phyloP scores from a whole-genome alignment of 805 yeast genomes.

The Cyberlindnera maritima region DNA sequence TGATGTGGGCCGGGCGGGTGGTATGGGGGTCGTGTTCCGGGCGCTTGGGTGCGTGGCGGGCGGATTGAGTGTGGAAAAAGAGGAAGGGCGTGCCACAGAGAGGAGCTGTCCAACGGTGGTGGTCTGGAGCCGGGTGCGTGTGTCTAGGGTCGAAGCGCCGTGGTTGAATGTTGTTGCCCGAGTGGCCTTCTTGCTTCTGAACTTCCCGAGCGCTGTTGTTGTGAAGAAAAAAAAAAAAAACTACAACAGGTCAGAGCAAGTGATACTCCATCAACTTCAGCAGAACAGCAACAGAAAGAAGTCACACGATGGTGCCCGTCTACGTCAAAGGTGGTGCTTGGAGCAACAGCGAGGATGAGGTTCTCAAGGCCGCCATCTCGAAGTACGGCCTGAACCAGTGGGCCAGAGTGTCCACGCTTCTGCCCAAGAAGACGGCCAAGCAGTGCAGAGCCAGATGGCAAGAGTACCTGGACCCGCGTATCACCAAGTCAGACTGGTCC shows the following conservation, averaged over 20 bases:
- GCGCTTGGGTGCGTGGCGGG: neutral
- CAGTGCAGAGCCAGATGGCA: conserved; percentile 94
- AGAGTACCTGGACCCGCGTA: conserved; percentile 78
- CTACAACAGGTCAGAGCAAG: too few species aligned
- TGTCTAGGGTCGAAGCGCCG: too few species aligned
- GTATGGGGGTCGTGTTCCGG: neutral
- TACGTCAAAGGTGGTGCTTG: conserved; percentile 88
- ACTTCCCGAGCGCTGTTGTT: too few species aligned
- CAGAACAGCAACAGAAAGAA: neutral
- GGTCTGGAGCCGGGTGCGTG: too few species aligned
- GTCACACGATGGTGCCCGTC: conserved; percentile 46
- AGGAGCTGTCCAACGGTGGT: too few species aligned
- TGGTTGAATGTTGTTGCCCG: too few species aligned
- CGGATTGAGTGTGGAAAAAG: neutral
- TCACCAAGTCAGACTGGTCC: conserved; percentile 66
- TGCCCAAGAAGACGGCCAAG: conserved; percentile 81
- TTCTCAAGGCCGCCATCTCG: conserved; percentile 84
- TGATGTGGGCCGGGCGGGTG: too few species aligned
- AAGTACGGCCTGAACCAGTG: conserved; percentile 95
- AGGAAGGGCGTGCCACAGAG: neutral
- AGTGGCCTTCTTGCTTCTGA: too few species aligned
- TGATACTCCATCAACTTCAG: too few species aligned
- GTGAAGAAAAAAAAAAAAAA: too few species aligned
- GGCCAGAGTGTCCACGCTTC: conserved; percentile 85
- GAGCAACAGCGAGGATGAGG: conserved; percentile 84